Evolutionary conservation across 148 eudicot genomes (phyloP).

Genomic region (Chenopodium formosanum): DNA sequence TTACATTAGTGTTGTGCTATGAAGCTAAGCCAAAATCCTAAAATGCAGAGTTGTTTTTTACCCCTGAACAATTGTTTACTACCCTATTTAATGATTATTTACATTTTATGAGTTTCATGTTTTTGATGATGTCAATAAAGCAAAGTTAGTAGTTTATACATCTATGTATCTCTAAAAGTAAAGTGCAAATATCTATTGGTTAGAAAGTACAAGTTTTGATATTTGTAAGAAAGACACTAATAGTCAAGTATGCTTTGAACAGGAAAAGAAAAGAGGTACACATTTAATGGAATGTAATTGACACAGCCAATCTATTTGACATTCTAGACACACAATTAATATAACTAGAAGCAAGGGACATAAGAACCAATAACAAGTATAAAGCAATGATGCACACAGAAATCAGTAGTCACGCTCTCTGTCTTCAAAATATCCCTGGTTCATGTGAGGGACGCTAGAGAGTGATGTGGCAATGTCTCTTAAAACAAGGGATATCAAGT

Average conservation of each 20-base stretch:
- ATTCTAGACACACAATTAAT: not conserved
- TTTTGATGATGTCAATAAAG: not conserved
- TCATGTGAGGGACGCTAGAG: not conserved
- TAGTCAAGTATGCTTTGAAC: not conserved
- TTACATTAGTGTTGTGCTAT: not conserved
- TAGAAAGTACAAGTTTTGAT: not conserved
- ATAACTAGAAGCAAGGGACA: no score
- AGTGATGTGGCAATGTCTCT: not conserved
- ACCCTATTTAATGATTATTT: no score
- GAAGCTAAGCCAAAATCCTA: not conserved
- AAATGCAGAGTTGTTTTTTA: not conserved
- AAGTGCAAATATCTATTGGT: not conserved
- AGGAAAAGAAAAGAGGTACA: not conserved
- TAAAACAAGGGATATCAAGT: not conserved
- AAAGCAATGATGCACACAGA: not conserved
- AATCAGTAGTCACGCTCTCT: not conserved
- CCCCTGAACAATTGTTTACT: not conserved
- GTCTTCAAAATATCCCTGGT: no score
- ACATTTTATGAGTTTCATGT: not conserved
- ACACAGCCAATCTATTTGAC: not conserved
- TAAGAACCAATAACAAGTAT: no score
- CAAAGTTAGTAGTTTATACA: not conserved
- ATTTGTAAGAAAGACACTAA: not conserved
- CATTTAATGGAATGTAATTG: not conserved
- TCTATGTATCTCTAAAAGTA: not conserved